Evolutionary conservation across 2,329 filamentous ascomycete genomes (phyloP), one percentile per base, ranked within the genome.

Genomic region (Lasiodiplodia sp.): DNA sequence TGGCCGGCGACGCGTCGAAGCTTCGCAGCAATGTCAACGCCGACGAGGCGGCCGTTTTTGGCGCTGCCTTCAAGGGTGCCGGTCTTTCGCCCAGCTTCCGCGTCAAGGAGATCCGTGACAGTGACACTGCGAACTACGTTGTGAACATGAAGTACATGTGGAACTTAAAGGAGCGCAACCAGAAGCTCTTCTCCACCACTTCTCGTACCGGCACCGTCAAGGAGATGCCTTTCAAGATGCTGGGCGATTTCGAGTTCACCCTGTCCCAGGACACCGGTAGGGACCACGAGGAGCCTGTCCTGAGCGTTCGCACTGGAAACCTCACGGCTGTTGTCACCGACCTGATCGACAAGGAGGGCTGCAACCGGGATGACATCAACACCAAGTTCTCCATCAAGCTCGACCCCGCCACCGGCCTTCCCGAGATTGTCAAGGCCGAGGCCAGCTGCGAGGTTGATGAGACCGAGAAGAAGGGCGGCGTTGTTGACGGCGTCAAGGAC

Each of bases 401-500:
- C 44, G 90, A 86, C 75, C 84, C 87, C 58, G 85, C 92, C 44
- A 88, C 93, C 74, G 94, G 94, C 40, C 89, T 96, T 73, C 93
- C 96, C 3, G 91, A 94, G 70, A 87, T 98, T 64, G 80, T 87
- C 68, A 88, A 88, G 73, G 92, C 91, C n/a, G 87, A 87, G 68
- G 90, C 96, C 6, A 94, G 94, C 78, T 99, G 96, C 76, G 92
- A 97, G 78, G 88, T 91, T 31, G 92, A 96, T 65, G 86, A 86
- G 4, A 79, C 82, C 10, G 58, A 63, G 28, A 89, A 90, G 57
- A 88, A 88, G 80, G 92, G 92, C 71, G 90, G 91, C 64, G 87
- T 98, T 60, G 92, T 97, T 58, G 95, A 97, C 76, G 94, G 93
- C 53, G 93, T 98, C 72, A 99, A 99, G 86, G 96, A 94, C 72